These are phyloP conservation scores for Urochloa ruziziensis DNA, from an alignment of 176 grass and related monocot species.

Conservation along the genomic window DNA sequence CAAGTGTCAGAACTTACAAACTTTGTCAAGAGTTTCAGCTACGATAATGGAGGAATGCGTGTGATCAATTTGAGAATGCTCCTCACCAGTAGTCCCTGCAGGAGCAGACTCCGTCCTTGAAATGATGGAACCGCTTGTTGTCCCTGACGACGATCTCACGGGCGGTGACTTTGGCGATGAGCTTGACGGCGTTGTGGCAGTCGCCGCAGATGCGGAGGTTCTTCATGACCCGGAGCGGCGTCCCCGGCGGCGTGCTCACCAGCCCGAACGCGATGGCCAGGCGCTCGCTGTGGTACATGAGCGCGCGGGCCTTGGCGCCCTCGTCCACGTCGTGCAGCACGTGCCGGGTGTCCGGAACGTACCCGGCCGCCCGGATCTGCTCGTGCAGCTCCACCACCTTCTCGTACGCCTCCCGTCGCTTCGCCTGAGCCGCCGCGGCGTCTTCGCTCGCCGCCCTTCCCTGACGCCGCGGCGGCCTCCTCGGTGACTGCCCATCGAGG, in stretches of 20 bases:
- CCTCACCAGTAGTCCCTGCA: slow-evolving; percentile 91
- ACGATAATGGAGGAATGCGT: background rate
- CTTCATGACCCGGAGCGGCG: slow-evolving; percentile 82
- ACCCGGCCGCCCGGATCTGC: slow-evolving; percentile 66
- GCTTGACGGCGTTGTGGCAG: slow-evolving; percentile 87
- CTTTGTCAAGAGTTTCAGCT: background rate
- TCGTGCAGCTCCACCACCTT: slow-evolving; percentile 71
- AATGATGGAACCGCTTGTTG: slow-evolving; percentile 92
- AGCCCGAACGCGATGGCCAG: slow-evolving; percentile 82
- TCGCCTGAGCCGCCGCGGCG: slow-evolving; percentile 12
- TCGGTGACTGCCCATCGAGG: slow-evolving; percentile 33
- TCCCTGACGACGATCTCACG: slow-evolving; percentile 88
- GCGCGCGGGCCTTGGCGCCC: slow-evolving; percentile 70
- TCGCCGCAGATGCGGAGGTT: slow-evolving; percentile 91
- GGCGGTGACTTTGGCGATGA: slow-evolving; percentile 73
- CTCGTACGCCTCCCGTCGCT: slow-evolving; percentile 67
- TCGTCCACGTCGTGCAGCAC: slow-evolving; percentile 84
- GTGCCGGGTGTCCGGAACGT: slow-evolving; percentile 73
- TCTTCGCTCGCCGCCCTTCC: background rate
- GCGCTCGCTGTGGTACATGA: slow-evolving; percentile 96
- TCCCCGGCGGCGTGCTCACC: slow-evolving; percentile 66
- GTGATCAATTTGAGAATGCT: background rate
- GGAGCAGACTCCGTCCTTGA: slow-evolving; percentile 77
- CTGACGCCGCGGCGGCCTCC: too few species aligned
- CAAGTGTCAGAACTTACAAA: slow-evolving; percentile 21